Evolutionary conservation across 345 rosid genomes (phyloP), one percentile per base, ranked within the genome.

Genomic region (Hibiscus syriacus): DNA sequence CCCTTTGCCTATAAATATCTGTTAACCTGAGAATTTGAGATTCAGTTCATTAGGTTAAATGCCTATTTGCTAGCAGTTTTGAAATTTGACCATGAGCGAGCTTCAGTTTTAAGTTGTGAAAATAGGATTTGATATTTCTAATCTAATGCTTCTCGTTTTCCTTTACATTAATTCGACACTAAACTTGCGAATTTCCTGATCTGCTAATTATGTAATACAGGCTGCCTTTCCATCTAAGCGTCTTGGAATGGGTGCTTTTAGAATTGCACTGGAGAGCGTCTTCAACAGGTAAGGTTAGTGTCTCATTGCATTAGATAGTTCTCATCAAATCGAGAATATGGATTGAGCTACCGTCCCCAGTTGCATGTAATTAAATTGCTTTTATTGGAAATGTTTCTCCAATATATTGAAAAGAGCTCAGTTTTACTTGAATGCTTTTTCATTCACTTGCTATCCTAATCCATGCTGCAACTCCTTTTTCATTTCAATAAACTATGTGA

Each of bases 211-310:
- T 64, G 20, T 17, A n/a, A 45, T 61, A 38, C 76, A 83, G 81
- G 83, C 83, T 68, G 80, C 81, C 41, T 83, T 80, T 65, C 75
- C 83, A 7, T 53, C 81, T 0, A 20, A 74, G 64, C 83, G 80
- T 27, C 81, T 83, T 66, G 81, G 87, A 66, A 64, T 77, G 74
- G 83, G 87, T 52, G 81, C 87, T 65, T 83, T 80, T 34, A 79
- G 84, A 71, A 83, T 80, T 70, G 81, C 84, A 27, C 50, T 80
- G 48, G 80, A 80, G 50, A 77, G 74, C 55, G 48, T 83, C 59
- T 83, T 80, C 78, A 80, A 80, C 67, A 79, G 81, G 87, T 83
- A 20, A 36, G 66, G 66, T 62, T 14, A 62, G 10, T 62, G 50
- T 20, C 50, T 39, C 10, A 22, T 45, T 34, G 43, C 23, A 72